phyloP scores from a whole-genome alignment of 306 rosid genomes.

The Prunus mongolica region DNA sequence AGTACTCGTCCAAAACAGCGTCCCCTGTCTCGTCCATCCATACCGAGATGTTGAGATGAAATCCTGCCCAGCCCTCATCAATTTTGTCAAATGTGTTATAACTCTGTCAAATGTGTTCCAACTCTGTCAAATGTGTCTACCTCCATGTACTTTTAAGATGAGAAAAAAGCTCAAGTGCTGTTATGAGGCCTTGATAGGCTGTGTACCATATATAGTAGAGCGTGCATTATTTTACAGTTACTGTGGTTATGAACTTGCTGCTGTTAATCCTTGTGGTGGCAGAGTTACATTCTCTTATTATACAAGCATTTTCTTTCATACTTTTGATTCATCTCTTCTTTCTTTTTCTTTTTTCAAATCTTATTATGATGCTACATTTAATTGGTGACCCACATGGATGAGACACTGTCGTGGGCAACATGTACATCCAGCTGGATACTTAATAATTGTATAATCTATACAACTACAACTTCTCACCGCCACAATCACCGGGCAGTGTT shows the following conservation, averaged over 20 bases:
- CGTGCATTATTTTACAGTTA: conserved; percentile 1
- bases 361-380: background rate
- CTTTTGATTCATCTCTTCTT: background rate
- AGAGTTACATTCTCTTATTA: background rate
- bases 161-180: background rate
- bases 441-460: background rate
- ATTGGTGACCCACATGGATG: background rate
- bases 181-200: background rate
- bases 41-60: conserved; percentile 2
- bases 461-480: background rate
- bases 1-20: background rate
- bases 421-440: conserved; percentile 19
- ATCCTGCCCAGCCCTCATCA: background rate
- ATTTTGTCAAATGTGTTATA: conserved; percentile 7
- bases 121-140: background rate
- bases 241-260: background rate
- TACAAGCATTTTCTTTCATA: background rate
- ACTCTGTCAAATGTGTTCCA: too few species aligned
- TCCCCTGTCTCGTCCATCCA: background rate
- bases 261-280: background rate
- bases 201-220: background rate
- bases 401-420: background rate
- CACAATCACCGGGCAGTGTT: conserved; percentile 13
- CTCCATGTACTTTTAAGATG: background rate
- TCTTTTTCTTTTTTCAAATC: background rate